phyloP scores from a whole-genome alignment of 192 early-diverging fungal genomes.

The Podila epicladia region DNA sequence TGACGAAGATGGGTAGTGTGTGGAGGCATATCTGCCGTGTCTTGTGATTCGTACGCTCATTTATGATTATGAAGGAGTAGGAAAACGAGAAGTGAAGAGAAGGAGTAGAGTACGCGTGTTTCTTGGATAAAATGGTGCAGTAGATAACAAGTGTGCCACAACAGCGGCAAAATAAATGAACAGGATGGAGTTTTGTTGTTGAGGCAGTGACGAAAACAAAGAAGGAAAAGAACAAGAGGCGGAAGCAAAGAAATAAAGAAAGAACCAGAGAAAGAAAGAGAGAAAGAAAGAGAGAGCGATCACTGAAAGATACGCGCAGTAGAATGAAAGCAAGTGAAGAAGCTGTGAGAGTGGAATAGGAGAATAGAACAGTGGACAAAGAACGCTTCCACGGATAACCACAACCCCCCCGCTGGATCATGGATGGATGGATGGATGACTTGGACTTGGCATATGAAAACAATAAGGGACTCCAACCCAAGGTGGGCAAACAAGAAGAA shows the following conservation, averaged over 20 bases:
- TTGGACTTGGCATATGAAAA: background rate
- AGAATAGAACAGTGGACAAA: background rate
- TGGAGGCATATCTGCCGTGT: constrained; percentile 19
- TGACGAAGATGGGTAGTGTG: constrained; percentile 15
- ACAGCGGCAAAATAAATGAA: background rate
- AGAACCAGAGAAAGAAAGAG: constrained; percentile 3
- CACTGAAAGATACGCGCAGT: background rate
- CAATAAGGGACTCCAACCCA: background rate
- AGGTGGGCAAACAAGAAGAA: background rate
- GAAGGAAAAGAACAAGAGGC: background rate
- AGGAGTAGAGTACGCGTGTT: background rate
- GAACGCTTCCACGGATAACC: background rate
- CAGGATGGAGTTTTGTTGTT: background rate
- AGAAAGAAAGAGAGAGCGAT: background rate
- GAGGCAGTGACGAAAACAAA: background rate
- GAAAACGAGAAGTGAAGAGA: background rate
- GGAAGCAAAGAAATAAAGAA: background rate
- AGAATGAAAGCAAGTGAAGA: background rate
- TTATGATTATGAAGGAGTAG: background rate
- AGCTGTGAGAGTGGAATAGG: background rate
- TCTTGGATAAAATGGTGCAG: no score
- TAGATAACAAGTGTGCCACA: background rate
- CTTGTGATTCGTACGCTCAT: constrained; percentile 32
- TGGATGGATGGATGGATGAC: no score
- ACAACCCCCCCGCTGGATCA: background rate